phyloP scores from a whole-genome alignment of 148 eudicot species.

The Cornus florida region DNA sequence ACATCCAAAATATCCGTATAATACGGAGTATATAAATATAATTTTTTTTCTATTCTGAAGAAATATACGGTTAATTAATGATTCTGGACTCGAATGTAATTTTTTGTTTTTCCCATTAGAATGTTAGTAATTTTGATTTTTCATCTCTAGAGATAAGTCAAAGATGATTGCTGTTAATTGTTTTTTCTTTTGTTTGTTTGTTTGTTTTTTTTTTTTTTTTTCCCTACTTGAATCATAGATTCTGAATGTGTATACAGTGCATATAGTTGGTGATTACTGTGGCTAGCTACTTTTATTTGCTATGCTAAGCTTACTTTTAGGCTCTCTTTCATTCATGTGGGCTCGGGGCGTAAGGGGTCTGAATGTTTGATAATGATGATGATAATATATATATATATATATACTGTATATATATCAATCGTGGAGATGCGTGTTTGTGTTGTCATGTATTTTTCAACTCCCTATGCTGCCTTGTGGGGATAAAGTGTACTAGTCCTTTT shows the following conservation, averaged over 20 bases:
- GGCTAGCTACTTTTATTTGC: neutral
- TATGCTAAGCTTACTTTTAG: slow-evolving; percentile 7
- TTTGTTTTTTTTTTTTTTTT: no score
- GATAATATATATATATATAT: no score
- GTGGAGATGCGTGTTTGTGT: slow-evolving; percentile 14
- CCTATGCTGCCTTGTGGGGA: slow-evolving; percentile 19
- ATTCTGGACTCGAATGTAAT: neutral
- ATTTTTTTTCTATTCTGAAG: no score
- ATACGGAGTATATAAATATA: no score
- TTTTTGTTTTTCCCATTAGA: no score
- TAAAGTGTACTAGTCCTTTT: slow-evolving; percentile 32
- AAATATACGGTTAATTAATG: no score
- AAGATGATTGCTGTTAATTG: neutral
- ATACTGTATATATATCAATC: neutral
- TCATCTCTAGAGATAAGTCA: neutral
- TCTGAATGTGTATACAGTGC: neutral
- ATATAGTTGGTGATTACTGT: neutral
- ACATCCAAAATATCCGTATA: no score
- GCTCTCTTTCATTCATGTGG: slow-evolving; percentile 10
- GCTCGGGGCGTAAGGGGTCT: slow-evolving; percentile 5
- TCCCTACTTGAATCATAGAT: neutral
- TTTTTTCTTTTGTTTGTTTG: no score
- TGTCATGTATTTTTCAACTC: slow-evolving; percentile 42
- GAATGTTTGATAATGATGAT: slow-evolving; percentile 12
- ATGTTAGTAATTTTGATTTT: neutral